These are phyloP conservation scores for Didymella pinodella DNA, from an alignment of 2,329 filamentous ascomycete genomes.

Conservation along the genomic window DNA sequence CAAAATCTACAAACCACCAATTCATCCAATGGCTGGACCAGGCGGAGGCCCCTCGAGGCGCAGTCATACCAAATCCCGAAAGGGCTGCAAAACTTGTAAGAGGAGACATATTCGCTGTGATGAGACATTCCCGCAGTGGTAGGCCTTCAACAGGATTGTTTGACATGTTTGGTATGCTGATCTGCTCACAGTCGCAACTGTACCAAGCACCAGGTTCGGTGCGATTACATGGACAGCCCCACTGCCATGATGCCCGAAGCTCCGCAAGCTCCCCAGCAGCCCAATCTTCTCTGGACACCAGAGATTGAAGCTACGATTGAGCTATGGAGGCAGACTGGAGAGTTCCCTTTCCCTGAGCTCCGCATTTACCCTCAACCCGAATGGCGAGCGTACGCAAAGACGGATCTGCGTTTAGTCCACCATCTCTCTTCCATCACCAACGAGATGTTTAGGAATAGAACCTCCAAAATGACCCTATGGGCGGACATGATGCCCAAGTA, in stretches of 20 bases:
- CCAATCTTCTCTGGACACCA: slow-evolving; percentile 81
- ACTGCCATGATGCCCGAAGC: slow-evolving; percentile 67
- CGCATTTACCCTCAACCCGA: slow-evolving; percentile 77
- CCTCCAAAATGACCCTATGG: slow-evolving; percentile 89
- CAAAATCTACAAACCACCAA: slow-evolving; percentile 2
- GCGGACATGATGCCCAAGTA: slow-evolving; percentile 91
- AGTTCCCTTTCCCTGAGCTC: slow-evolving; percentile 85
- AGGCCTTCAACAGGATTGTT: slow-evolving; percentile 44
- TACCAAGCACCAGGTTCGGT: slow-evolving; percentile 98
- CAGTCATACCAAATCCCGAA: slow-evolving; percentile 98
- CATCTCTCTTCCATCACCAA: slow-evolving; percentile 87
- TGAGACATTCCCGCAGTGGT: slow-evolving; percentile 98
- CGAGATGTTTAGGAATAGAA: slow-evolving; percentile 78
- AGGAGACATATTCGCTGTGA: slow-evolving; percentile 96
- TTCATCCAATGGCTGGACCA: slow-evolving; percentile 78
- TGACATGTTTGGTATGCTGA: slow-evolving; percentile 29
- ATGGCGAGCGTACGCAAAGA: slow-evolving; percentile 74
- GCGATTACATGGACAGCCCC: slow-evolving; percentile 93
- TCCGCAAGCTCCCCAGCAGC: slow-evolving; percentile 60
- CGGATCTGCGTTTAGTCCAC: slow-evolving; percentile 87
- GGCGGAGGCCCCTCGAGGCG: slow-evolving; percentile 89
- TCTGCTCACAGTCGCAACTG: slow-evolving; percentile 79
- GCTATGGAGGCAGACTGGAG: slow-evolving; percentile 82
- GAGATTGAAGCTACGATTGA: slow-evolving; percentile 83
- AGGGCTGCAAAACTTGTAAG: slow-evolving; percentile 98